These are phyloP conservation scores for Wickerhamiella australiensis DNA, from an alignment of 805 yeast genomes.

Conservation along the genomic window DNA sequence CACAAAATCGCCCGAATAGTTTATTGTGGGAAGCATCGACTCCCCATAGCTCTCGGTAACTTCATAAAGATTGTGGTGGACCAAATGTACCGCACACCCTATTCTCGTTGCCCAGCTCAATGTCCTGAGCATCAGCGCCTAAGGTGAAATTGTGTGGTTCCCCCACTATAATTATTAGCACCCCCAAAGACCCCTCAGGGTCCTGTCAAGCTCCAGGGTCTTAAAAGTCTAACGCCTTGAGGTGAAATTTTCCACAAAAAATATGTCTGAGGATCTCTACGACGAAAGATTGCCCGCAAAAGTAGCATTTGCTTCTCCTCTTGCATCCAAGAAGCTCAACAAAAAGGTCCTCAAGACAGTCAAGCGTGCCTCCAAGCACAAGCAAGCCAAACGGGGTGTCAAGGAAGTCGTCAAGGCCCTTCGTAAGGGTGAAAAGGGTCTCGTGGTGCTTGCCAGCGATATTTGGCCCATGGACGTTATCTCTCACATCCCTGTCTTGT, in stretches of 20 bases:
- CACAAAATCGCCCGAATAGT: slow-evolving; percentile 63
- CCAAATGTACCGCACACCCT: slow-evolving; percentile 41
- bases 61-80: slow-evolving; percentile 56
- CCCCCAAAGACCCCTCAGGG: background rate
- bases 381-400: slow-evolving; percentile 97
- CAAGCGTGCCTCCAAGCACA: slow-evolving; percentile 95
- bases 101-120: slow-evolving; percentile 27
- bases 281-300: slow-evolving; percentile 84
- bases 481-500: slow-evolving; percentile 91
- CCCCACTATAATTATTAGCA: background rate
- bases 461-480: slow-evolving; percentile 95
- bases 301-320: slow-evolving; percentile 84
- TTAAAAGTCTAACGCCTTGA: background rate
- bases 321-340: slow-evolving; percentile 91
- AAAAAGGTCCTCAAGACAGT: slow-evolving; percentile 91
- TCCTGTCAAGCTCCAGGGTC: background rate
- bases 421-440: slow-evolving; percentile 96
- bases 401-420: slow-evolving; percentile 97
- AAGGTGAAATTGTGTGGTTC: too few relatives aligned
- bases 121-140: slow-evolving; percentile 17
- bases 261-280: slow-evolving; percentile 62
- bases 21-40: slow-evolving; percentile 87
- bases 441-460: slow-evolving; percentile 94
- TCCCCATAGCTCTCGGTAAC: slow-evolving; percentile 80
- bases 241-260: background rate